Percentiles rank a stretch among this genome's conserved stretches.
phyloP scores from a whole-genome alignment of 73 alveolate genomes.

The Effrenium voratum region DNA sequence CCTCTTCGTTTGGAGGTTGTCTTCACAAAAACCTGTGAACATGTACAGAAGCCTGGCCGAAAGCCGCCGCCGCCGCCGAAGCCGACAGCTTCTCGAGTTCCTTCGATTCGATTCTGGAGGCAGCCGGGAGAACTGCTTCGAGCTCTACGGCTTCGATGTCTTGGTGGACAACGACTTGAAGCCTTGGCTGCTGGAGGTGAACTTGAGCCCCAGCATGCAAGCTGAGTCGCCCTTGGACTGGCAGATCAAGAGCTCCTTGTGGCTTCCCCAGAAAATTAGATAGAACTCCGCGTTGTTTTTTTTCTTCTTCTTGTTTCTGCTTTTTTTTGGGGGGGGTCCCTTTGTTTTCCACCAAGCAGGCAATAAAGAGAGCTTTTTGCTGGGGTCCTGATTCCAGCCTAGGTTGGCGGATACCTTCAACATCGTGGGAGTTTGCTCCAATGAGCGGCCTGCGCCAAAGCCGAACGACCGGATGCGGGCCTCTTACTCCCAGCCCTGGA shows the following conservation, averaged over 20 bases:
- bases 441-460: slow-evolving; percentile 22
- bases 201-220: slow-evolving; percentile 87
- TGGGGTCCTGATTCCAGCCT: no score
- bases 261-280: no score
- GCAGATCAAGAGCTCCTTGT: slow-evolving; percentile 83
- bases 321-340: no score
- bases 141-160: slow-evolving; percentile 95
- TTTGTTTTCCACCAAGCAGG: no score
- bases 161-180: slow-evolving; percentile 83
- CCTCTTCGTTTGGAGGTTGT: no score
- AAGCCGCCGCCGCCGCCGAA: no score
- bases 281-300: no score
- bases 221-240: slow-evolving; percentile 83
- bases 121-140: slow-evolving; percentile 93
- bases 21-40: no score
- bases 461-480: slow-evolving; percentile 33
- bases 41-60: no score
- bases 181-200: slow-evolving; percentile 94
- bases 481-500: slow-evolving; percentile 41
- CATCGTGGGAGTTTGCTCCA: slow-evolving; percentile 50
- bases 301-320: no score
- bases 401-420: slow-evolving; percentile 90
- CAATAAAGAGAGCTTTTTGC: no score
- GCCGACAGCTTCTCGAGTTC: background rate
- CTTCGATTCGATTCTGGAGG: no score